Evolutionary conservation across 305 asterid species (phyloP).

Genomic region (Solanum hybrid): DNA sequence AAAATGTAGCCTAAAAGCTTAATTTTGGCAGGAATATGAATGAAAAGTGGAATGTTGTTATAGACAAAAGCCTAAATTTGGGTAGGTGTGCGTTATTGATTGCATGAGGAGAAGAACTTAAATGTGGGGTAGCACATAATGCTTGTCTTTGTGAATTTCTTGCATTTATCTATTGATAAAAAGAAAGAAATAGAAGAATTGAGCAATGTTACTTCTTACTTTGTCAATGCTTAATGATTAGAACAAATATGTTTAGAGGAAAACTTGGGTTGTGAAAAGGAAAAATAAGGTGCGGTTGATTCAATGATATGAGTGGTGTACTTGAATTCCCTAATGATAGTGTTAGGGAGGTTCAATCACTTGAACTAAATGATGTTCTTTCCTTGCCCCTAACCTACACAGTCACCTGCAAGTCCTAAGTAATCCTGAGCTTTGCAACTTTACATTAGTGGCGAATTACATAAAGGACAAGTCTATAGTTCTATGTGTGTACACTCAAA

Average conservation of each 20-base stretch:
- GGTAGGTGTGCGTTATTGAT: background rate
- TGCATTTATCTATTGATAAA: background rate
- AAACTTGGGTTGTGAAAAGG: background rate
- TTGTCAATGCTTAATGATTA: background rate
- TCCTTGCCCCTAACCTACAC: background rate
- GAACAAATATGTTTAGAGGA: background rate
- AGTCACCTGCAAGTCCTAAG: background rate
- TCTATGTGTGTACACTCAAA: background rate
- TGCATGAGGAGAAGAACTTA: background rate
- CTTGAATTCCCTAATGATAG: background rate
- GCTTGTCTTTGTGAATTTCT: background rate
- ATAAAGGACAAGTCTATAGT: background rate
- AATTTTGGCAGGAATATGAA: background rate
- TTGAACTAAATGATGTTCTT: background rate
- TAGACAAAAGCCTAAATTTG: background rate
- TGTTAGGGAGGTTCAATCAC: background rate
- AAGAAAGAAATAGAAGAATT: background rate
- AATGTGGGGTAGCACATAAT: background rate
- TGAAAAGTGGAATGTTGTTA: background rate
- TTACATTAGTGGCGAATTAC: background rate
- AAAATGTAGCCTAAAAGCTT: background rate
- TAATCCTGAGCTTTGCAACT: background rate
- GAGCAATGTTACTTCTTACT: background rate
- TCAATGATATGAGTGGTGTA: background rate
- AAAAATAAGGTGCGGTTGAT: background rate